Evolutionary conservation across 345 rosid genomes (phyloP), one percentile per base, ranked within the genome.

Genomic region (Aegle marmelos): DNA sequence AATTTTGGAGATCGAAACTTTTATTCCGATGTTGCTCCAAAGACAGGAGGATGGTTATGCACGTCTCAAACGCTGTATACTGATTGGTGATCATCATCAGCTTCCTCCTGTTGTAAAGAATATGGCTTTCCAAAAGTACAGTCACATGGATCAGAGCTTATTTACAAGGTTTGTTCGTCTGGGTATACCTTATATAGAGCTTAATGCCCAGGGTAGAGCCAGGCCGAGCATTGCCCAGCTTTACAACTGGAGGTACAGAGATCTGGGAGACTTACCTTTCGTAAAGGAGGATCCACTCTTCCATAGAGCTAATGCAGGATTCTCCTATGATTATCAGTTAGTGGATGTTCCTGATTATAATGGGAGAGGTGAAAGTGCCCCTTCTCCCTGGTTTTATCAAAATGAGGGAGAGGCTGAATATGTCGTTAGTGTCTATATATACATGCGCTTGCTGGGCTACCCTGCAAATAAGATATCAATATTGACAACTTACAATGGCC

Each of bases 81-180:
- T 96, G 79, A 94, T 94, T 77, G 99, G 99, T 72, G 99, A 96
- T 88, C 99, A 96, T 84, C 99, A 96, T 88, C 99, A 96, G 84
- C 85, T 96, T 77, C 99, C 99, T 76, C 99, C 99, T 67, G 99
- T 96, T 79, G 99, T 96, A 77, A 96, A 96, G 85, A 96, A 96
- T 80, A 96, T 96, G 99, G 99, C 99, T 79, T 96, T 96, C 88
- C 99, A 96, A 84, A 96, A 96, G 84, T 96, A 96, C 72, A 96
- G 99, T 80, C 99, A 96, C 86, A 96, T 96, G 99, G 99, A 96
- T 86, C 99, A 96, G 82, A 96, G 99, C 85, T 88, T 96, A 81
- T 96, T 96, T 82, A 96, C 99, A 11, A 91, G 99, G 86, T 96
- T 96, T 85, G 98, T 96, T 82, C 98, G 99, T 68, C 87, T 94